Conservation (phyloP, 805 yeast genomes). For the Sporopachydermia quercuum region DNA sequence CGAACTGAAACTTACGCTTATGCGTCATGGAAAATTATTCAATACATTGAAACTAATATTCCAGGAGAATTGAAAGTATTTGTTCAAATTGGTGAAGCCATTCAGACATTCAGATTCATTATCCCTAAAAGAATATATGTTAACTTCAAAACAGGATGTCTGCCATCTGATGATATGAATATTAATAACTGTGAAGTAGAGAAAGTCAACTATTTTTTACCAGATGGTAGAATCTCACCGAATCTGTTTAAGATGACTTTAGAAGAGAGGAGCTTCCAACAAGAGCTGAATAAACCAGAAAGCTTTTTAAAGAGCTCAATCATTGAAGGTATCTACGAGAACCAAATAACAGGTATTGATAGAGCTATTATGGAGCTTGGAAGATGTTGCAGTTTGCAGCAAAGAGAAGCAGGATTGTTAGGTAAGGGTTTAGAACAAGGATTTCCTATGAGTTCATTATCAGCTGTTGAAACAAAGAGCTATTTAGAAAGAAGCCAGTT, state of each 20-base stretch:
- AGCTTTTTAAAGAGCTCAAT: conserved; percentile 48
- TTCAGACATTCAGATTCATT: conserved; percentile 59
- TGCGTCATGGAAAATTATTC: conserved; percentile 75
- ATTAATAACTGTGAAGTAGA: conserved; percentile 41
- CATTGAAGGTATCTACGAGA: conserved; percentile 62
- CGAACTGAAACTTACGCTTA: conserved; percentile 72
- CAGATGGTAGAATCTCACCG: conserved; percentile 41
- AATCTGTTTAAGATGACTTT: conserved; percentile 48
- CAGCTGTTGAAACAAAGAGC: conserved; percentile 28
- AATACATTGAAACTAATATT: conserved; percentile 38
- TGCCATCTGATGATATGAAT: conserved; percentile 22
- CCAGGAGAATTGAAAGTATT: conserved; percentile 73
- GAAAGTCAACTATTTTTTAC: conserved; percentile 45
- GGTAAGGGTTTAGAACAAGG: conserved; percentile 81
- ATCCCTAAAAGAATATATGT: conserved; percentile 64
- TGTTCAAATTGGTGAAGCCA: conserved; percentile 50
- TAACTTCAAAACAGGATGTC: conserved; percentile 36
- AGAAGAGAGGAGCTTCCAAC: conserved; percentile 47
- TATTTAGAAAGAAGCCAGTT: conserved; percentile 43
- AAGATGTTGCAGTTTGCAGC: conserved; percentile 51
- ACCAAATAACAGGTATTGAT: conserved; percentile 50
- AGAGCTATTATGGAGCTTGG: conserved; percentile 75
- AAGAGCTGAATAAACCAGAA: conserved; percentile 40
- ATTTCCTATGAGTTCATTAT: conserved; percentile 47
- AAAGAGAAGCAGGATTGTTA: conserved; percentile 60